A percentile compares a stretch with the other conserved stretches of the same genome.
These are phyloP conservation scores for Candida labiduridarum DNA, from an alignment of 1,139 yeast species.

Conservation along the genomic window DNA sequence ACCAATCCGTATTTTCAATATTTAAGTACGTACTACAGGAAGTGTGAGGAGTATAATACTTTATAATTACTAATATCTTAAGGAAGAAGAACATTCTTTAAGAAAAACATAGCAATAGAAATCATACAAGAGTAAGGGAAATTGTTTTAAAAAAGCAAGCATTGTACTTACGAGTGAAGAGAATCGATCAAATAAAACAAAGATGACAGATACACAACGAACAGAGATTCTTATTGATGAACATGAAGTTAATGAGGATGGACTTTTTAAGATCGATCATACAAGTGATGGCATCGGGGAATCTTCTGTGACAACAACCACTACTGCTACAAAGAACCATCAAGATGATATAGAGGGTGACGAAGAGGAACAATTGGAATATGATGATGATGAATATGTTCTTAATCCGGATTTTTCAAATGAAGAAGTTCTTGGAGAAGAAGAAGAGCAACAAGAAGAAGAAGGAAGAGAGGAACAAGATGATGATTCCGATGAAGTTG, in stretches of 20 bases:
- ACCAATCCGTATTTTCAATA: not conserved
- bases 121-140: too few species aligned
- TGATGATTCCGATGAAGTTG: not conserved
- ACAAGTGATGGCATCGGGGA: not conserved
- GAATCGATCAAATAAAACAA: not conserved
- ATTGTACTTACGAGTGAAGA: not conserved
- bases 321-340: not conserved
- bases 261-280: not conserved
- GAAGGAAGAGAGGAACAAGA: not conserved
- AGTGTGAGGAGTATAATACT: not conserved
- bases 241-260: constrained; percentile 3
- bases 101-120: not conserved
- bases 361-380: constrained; percentile 3
- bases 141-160: not conserved
- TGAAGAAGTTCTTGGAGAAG: not conserved
- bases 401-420: not conserved
- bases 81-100: not conserved
- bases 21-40: not conserved
- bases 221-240: not conserved
- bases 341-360: not conserved
- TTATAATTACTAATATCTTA: not conserved
- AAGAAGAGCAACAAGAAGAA: not conserved
- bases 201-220: constrained; percentile 3
- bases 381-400: constrained; percentile 4
- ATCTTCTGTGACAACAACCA: not conserved